Conservation (phyloP, 768 basidiomycete species). For the Mycena venus region DNA sequence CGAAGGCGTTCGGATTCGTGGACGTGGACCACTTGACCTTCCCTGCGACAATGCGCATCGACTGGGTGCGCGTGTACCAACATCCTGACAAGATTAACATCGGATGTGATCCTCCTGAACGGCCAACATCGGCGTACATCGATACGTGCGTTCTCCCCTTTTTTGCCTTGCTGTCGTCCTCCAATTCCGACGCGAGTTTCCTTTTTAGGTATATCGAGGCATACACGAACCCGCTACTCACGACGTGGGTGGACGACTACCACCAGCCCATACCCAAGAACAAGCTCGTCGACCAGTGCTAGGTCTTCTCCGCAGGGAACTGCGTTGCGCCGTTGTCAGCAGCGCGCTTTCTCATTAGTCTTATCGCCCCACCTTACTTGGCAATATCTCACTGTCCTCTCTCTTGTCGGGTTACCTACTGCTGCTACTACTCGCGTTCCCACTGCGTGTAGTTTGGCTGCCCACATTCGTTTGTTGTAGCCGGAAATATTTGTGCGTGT, state of each 20-base stretch:
- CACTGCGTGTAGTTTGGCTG: too few relatives aligned
- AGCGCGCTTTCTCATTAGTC: too few relatives aligned
- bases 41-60: slow-evolving; percentile 77
- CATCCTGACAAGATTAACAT: slow-evolving; percentile 61
- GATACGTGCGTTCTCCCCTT: slow-evolving; percentile 60
- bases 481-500: too few relatives aligned
- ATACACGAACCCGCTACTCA: slow-evolving; percentile 72
- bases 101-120: slow-evolving; percentile 78
- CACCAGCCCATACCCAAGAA: slow-evolving; percentile 72
- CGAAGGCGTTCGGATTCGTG: slow-evolving; percentile 75
- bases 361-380: too few relatives aligned
- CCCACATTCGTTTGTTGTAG: too few relatives aligned
- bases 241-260: slow-evolving; percentile 57
- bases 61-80: slow-evolving; percentile 88
- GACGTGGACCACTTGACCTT: slow-evolving; percentile 68
- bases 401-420: too few relatives aligned
- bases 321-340: too few relatives aligned
- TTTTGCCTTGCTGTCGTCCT: background rate
- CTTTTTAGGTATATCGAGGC: slow-evolving; percentile 67
- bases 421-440: too few relatives aligned
- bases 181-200: background rate
- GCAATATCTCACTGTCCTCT: too few relatives aligned
- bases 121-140: slow-evolving; percentile 86
- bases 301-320: background rate
- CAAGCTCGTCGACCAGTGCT: slow-evolving; percentile 37